phyloP scores from a whole-genome alignment of 495 filamentous ascomycete species.

The Cryomyces minteri region DNA sequence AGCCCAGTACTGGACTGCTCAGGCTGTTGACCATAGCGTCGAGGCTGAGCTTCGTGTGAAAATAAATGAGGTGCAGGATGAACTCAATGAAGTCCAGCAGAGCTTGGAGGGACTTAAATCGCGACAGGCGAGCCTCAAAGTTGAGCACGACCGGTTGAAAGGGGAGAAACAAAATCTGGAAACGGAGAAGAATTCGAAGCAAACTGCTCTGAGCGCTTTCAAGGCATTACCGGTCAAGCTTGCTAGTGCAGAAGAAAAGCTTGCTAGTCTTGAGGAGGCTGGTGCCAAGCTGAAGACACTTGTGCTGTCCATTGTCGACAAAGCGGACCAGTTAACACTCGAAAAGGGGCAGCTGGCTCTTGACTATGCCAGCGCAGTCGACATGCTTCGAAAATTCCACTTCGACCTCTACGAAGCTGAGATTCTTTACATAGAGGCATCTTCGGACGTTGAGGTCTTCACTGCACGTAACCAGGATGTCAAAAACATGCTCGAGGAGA shows the following conservation, averaged over 20 bases:
- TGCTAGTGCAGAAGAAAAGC: constrained; percentile 31
- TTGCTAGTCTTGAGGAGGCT: constrained; percentile 23
- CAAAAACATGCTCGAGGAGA: constrained; percentile 30
- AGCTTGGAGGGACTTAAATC: constrained; percentile 3
- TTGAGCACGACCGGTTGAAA: constrained; percentile 3
- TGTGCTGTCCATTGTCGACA: constrained; percentile 24
- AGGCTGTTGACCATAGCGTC: constrained; percentile 46
- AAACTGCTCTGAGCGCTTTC: constrained; percentile 41
- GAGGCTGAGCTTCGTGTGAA: constrained; percentile 31
- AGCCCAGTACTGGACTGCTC: constrained; percentile 55
- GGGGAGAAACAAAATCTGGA: constrained; percentile 30
- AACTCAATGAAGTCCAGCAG: constrained; percentile 15
- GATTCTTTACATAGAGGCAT: constrained; percentile 55
- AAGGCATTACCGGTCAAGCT: constrained; percentile 51
- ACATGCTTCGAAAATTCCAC: constrained; percentile 36
- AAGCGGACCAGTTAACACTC: constrained; percentile 38
- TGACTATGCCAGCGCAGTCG: constrained; percentile 41
- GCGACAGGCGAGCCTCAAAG: neutral
- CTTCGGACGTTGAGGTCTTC: constrained; percentile 53
- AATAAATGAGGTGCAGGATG: constrained; percentile 23
- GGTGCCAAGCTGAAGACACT: constrained; percentile 25
- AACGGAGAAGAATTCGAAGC: constrained; percentile 33
- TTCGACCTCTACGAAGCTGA: constrained; percentile 47
- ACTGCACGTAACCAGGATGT: constrained; percentile 42
- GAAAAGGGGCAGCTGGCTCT: constrained; percentile 45